Evolutionary conservation across 2,329 filamentous ascomycete genomes (phyloP).

Genomic region (Blastomyces emzantsi): DNA sequence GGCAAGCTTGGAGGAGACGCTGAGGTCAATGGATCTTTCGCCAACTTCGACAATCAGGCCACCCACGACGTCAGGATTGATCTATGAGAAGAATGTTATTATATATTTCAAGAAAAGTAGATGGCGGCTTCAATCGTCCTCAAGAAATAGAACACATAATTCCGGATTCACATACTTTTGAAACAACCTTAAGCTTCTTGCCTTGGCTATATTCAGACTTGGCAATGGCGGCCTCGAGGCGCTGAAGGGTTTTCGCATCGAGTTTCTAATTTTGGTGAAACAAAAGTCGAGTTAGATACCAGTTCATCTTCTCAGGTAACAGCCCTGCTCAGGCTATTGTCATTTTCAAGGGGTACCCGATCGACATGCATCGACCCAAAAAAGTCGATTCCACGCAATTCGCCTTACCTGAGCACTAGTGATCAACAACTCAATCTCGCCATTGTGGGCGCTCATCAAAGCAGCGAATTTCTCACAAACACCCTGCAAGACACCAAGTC

Average conservation of each 20-base stretch:
- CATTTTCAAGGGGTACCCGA: background rate
- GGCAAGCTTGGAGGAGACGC: slow-evolving; percentile 85
- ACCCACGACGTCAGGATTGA: slow-evolving; percentile 90
- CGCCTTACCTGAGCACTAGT: slow-evolving; percentile 74
- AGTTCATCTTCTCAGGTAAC: background rate
- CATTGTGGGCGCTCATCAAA: slow-evolving; percentile 79
- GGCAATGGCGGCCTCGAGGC: slow-evolving; percentile 76
- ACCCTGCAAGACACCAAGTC: slow-evolving; percentile 69
- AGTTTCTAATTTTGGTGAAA: slow-evolving; percentile 52
- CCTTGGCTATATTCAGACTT: slow-evolving; percentile 85
- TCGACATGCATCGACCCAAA: background rate
- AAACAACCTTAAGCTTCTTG: slow-evolving; percentile 97
- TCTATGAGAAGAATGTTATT: slow-evolving; percentile 40
- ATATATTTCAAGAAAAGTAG: slow-evolving; percentile 3
- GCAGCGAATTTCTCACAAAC: slow-evolving; percentile 79
- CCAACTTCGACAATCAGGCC: slow-evolving; percentile 93
- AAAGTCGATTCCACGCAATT: background rate
- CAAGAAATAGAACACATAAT: slow-evolving; percentile 1
- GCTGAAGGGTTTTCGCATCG: slow-evolving; percentile 74
- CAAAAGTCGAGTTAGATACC: slow-evolving; percentile 7
- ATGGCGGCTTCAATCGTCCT: background rate
- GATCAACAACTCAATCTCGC: slow-evolving; percentile 88
- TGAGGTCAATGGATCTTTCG: slow-evolving; percentile 96
- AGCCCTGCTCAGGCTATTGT: too few relatives aligned
- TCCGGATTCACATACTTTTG: slow-evolving; percentile 54